Evolutionary conservation across 306 rosid species (phyloP).

Genomic region (Dalbergia cochinchinensis): DNA sequence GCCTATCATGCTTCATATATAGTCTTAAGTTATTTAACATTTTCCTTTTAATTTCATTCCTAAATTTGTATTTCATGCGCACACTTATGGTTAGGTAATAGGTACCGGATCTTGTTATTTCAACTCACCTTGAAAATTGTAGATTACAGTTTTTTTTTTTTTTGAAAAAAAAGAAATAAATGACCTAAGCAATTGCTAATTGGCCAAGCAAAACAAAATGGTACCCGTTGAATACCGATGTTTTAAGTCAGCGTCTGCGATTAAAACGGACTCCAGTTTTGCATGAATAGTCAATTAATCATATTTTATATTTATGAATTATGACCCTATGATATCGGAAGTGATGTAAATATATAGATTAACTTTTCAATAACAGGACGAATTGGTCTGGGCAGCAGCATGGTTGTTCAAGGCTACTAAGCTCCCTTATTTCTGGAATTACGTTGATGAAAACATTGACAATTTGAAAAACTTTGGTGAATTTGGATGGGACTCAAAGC

Average conservation of each 20-base stretch:
- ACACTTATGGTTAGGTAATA: no score
- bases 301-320: neutral
- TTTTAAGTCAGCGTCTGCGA: no score
- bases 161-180: no score
- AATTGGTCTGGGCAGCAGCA: slow-evolving; percentile 70
- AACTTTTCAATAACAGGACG: slow-evolving; percentile 49
- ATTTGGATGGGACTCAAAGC: slow-evolving; percentile 74
- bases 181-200: no score
- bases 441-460: slow-evolving; percentile 45
- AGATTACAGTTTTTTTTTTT: no score
- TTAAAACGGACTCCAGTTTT: no score
- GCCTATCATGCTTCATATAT: neutral
- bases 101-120: no score
- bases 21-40: neutral
- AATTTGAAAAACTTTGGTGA: slow-evolving; percentile 43
- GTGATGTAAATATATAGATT: no score
- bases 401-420: slow-evolving; percentile 66
- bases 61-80: neutral
- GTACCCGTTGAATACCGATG: no score
- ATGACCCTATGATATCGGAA: neutral
- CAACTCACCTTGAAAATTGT: no score
- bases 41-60: neutral
- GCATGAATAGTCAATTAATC: neutral
- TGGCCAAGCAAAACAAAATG: no score
- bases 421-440: slow-evolving; percentile 42